phyloP scores from a whole-genome alignment of 305 asterid genomes.

The Striga hermonthica region DNA sequence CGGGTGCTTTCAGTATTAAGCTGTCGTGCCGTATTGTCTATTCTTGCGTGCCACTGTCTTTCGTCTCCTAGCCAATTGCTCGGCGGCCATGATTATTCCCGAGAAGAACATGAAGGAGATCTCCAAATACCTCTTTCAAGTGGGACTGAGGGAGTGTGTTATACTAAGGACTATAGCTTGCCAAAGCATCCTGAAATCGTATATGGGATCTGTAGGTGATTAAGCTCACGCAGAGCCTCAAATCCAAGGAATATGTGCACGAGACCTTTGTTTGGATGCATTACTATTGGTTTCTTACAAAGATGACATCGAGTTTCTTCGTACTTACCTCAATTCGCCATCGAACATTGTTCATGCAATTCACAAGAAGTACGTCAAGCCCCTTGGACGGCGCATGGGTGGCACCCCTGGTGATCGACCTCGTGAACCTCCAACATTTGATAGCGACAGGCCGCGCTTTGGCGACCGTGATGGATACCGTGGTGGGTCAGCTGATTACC shows the following conservation, averaged over 20 bases:
- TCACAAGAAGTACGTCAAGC: constrained; percentile 71
- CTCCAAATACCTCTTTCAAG: constrained; percentile 84
- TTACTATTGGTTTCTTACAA: constrained; percentile 69
- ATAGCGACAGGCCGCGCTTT: constrained; percentile 80
- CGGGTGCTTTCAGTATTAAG: no score
- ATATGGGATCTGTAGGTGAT: constrained; percentile 78
- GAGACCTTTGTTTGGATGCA: constrained; percentile 95
- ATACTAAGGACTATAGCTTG: constrained; percentile 67
- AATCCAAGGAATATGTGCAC: constrained; percentile 66
- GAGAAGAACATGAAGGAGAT: constrained; percentile 87
- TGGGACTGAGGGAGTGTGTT: constrained; percentile 73
- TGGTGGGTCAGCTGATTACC: constrained; percentile 84
- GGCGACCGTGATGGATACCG: constrained; percentile 92
- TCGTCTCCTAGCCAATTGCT: constrained; percentile 11
- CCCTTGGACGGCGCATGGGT: constrained; percentile 80
- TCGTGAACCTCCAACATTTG: constrained; percentile 86
- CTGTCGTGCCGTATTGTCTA: constrained; percentile 14
- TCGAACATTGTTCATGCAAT: constrained; percentile 86
- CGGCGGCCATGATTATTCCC: constrained; percentile 52
- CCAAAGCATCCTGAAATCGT: constrained; percentile 79
- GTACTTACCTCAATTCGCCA: constrained; percentile 72
- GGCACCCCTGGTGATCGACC: constrained; percentile 91
- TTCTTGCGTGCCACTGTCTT: not conserved
- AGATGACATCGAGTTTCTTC: constrained; percentile 84
- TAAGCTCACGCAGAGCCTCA: constrained; percentile 88